Evolutionary conservation across 345 rosid genomes (phyloP).

Genomic region (Eucalyptus polyanthemos): DNA sequence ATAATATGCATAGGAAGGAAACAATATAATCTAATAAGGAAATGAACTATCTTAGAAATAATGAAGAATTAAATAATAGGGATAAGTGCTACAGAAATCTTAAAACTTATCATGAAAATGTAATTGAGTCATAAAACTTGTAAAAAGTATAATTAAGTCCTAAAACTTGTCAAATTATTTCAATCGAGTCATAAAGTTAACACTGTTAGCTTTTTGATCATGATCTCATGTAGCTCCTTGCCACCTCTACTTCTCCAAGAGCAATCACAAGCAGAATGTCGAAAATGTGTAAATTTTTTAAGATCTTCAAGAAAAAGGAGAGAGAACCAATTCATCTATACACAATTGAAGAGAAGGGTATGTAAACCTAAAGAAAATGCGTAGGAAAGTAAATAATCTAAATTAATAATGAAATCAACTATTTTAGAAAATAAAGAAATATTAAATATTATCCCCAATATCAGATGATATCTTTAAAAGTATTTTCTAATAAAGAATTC

Average conservation of each 20-base stretch:
- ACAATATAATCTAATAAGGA: too few relatives aligned
- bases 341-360: background rate
- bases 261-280: too few relatives aligned
- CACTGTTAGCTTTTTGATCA: background rate
- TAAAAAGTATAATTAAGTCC: too few relatives aligned
- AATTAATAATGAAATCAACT: background rate
- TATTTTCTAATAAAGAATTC: background rate
- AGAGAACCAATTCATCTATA: background rate
- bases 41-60: too few relatives aligned
- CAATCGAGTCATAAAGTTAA: too few relatives aligned
- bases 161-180: too few relatives aligned
- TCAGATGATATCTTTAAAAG: background rate
- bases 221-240: background rate
- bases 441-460: background rate
- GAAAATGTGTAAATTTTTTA: accelerated
- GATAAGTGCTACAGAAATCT: too few relatives aligned
- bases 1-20: too few relatives aligned
- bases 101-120: too few relatives aligned
- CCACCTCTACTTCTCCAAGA: too few relatives aligned
- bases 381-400: background rate
- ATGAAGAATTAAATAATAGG: too few relatives aligned
- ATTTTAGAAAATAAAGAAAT: background rate
- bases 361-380: background rate
- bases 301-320: background rate
- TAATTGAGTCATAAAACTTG: background rate